Base-by-base conservation (phyloP, 129 eudicot genomes). In the Calendula officinalis region DNA sequence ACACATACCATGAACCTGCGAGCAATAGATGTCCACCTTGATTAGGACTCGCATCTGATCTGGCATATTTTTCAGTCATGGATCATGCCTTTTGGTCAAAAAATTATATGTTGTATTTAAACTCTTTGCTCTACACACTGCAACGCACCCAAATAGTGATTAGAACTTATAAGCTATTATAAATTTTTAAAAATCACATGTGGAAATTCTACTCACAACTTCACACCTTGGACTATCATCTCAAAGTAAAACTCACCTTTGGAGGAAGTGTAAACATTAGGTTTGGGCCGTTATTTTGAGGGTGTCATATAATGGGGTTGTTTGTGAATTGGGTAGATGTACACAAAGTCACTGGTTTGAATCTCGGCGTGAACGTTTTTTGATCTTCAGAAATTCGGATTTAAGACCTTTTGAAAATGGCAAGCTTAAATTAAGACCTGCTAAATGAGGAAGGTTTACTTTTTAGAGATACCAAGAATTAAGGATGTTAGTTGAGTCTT, bases 221-320 rank as follows among this genome's bases (percentile, higher is more conserved):
- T 88, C 96, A 63, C 84, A 82, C 96, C 85, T 88, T 42, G 85
- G 80, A 30, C 96, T 94, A 50, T 88, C 96, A 80, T 88, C 96
- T 54, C 34, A 6, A 65, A 73, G 17, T 39, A 39, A 46, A 34
- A 48, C 65, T 46, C 2, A 85, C 96, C 94, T 88, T 88, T 6
- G 96, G 96, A 42, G 96, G 96, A 7, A 88, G 86, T 71, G 82
- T 88, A 58, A 88, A n/a, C n/a, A n/a, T n/a, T n/a, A n/a, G n/a
- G n/a, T n/a, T n/a, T n/a, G n/a, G n/a, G n/a, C n/a, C n/a, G n/a
- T n/a, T n/a, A n/a, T n/a, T n/a, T n/a, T n/a, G n/a, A n/a, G n/a
- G n/a, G n/a, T n/a, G n/a, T n/a, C n/a, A n/a, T n/a, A n/a, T n/a
- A n/a, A n/a, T n/a, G n/a, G n/a, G n/a, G n/a, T n/a, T n/a, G n/a